Base-by-base conservation (phyloP, 805 yeast genomes). In the Candida piceae region DNA sequence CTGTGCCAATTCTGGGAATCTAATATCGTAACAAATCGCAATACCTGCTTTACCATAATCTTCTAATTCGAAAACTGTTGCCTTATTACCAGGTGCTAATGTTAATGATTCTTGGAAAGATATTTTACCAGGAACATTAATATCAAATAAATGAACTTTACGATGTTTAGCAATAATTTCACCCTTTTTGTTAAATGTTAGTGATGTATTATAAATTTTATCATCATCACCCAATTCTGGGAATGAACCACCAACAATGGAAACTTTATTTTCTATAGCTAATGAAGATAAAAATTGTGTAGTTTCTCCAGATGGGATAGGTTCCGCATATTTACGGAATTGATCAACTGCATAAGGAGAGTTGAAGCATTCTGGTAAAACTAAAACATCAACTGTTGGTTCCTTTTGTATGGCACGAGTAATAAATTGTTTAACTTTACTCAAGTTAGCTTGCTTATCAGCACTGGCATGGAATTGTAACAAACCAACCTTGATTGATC, bases 311-410 rank as follows among this genome's bases (percentile, higher is more conserved):
- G 65, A 58, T 5, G 95, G 94, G 29, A 93, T 84, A n/a, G 60
- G 49, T 59, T 93, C 98, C 3, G 96, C 89, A 57, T 93, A 90
- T 41, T 85, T 79, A 5, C 84, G 76, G 62, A 93, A 93, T 44
- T 89, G 82, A 40, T 76, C 75, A 20, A 87, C 95, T 0, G 95
- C 77, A 56, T 93, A 93, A 3, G 97, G 97, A 1, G 96, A 85
- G 59, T 90, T 93, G 74, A 89, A 90, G 64, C 96, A 88, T 64
- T 93, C 97, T 7, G 98, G 98, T 22, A 93, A 66, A 46, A 93
- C 86, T 9, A 93, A 74, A 29, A 90, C 66, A 50, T 89, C 84
- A 7, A 79, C 74, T 17, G 61, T 54, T 13, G 77, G 69, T 17
- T 81, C 78, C 38, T 67, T 57, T 10, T 39, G 32, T 29, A 80